These are phyloP conservation scores for Trichoderma gracile DNA, from an alignment of 2,329 filamentous ascomycete species.

Conservation along the genomic window DNA sequence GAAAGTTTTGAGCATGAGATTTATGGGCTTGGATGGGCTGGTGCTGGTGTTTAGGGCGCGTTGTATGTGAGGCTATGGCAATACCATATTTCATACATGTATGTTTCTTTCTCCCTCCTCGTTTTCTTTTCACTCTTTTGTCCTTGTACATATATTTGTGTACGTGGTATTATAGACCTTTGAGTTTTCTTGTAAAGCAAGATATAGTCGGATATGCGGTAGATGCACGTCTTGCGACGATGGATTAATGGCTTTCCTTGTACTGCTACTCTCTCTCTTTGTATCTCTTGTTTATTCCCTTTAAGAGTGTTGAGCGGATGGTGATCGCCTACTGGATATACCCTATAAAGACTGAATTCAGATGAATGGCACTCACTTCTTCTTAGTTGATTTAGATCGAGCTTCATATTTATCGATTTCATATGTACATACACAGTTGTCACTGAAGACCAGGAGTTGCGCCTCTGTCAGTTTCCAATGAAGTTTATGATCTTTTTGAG, in stretches of 20 bases:
- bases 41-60: conserved; percentile 5
- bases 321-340: conserved; percentile 1
- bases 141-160: background rate
- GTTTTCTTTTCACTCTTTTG: background rate
- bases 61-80: background rate
- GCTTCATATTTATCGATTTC: background rate
- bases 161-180: conserved; percentile 5
- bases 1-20: background rate
- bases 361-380: background rate
- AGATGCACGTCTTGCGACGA: conserved; percentile 1
- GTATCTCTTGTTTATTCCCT: background rate
- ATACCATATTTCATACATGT: background rate
- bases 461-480: too few species aligned
- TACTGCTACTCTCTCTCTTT: background rate
- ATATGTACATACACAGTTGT: background rate
- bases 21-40: background rate
- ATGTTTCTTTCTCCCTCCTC: background rate
- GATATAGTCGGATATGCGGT: background rate
- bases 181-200: background rate
- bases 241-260: background rate
- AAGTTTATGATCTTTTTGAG: too few species aligned
- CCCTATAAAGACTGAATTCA: conserved; percentile 4
- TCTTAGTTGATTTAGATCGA: background rate
- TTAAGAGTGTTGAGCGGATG: background rate
- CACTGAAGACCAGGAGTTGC: background rate